Conservation (phyloP, 495 filamentous ascomycete genomes). For the Lasiosphaeris hirsuta region DNA sequence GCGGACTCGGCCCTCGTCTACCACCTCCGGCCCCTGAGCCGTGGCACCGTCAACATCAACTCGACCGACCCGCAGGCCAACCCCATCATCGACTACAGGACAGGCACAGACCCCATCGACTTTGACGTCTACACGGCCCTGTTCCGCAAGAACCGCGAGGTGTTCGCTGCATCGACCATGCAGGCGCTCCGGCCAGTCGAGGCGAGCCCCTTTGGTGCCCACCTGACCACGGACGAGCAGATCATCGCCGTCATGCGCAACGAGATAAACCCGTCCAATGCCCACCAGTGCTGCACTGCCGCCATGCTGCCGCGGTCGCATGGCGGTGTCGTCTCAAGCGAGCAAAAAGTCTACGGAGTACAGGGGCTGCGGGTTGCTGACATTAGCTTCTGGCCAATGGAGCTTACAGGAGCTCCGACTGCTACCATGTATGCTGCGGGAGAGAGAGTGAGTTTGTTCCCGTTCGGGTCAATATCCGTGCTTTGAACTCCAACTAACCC, state of each 20-base stretch:
- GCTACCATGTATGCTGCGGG: constrained; percentile 51
- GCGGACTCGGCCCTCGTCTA: constrained; percentile 31
- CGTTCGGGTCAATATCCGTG: background rate
- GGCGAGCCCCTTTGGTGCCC: constrained; percentile 26
- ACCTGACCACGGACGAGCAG: constrained; percentile 23
- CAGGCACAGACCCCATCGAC: constrained; percentile 36
- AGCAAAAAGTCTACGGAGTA: constrained; percentile 49
- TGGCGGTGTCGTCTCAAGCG: constrained; percentile 46
- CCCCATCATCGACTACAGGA: constrained; percentile 33
- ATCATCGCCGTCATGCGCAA: constrained; percentile 28
- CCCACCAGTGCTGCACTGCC: constrained; percentile 41
- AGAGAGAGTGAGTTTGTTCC: constrained; percentile 38
- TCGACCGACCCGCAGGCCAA: constrained; percentile 33
- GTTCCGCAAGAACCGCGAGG: constrained; percentile 38
- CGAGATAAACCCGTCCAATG: constrained; percentile 29
- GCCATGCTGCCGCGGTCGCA: constrained; percentile 42
- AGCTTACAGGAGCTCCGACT: constrained; percentile 41
- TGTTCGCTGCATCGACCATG: constrained; percentile 39
- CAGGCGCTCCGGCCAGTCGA: constrained; percentile 37
- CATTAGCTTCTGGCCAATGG: constrained; percentile 39
- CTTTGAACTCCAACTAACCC: too few relatives aligned
- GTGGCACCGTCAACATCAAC: constrained; percentile 40
- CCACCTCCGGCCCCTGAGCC: constrained; percentile 38
- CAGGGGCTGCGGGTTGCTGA: constrained; percentile 40
- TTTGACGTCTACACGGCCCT: constrained; percentile 28